Evolutionary conservation across 805 yeast species (phyloP).

Genomic region (Jamesozyma rosinii): DNA sequence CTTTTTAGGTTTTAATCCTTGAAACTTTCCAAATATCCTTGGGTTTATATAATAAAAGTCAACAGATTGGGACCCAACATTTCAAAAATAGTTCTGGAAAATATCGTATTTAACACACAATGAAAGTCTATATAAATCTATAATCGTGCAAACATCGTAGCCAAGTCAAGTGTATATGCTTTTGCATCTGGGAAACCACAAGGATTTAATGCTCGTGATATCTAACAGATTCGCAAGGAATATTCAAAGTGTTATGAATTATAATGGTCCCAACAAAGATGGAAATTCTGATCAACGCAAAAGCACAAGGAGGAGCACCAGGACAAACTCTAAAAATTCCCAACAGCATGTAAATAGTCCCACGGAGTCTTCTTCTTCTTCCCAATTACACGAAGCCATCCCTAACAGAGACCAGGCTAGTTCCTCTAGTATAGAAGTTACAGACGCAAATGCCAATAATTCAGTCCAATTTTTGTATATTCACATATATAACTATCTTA

Average conservation of each 20-base stretch:
- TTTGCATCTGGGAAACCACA: no score
- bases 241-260: neutral
- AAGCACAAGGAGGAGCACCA: neutral
- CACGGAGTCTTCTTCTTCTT: neutral
- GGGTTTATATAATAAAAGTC: no score
- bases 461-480: conserved; percentile 40
- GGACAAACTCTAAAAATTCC: neutral
- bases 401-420: neutral
- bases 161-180: no score
- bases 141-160: no score
- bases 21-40: no score
- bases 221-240: neutral
- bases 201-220: neutral
- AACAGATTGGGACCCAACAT: neutral
- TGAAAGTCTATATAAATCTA: no score
- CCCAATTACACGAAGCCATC: neutral
- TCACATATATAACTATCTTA: conserved; percentile 40
- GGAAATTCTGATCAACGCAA: neutral
- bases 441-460: conserved; percentile 37
- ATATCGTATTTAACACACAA: no score
- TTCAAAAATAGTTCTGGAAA: no score
- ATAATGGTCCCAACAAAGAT: neutral
- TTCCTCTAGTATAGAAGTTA: conserved; percentile 14
- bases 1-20: neutral
- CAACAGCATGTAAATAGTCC: neutral